phyloP scores from a whole-genome alignment of 2,329 filamentous ascomycete species.

The Microdochium bolleyi region DNA sequence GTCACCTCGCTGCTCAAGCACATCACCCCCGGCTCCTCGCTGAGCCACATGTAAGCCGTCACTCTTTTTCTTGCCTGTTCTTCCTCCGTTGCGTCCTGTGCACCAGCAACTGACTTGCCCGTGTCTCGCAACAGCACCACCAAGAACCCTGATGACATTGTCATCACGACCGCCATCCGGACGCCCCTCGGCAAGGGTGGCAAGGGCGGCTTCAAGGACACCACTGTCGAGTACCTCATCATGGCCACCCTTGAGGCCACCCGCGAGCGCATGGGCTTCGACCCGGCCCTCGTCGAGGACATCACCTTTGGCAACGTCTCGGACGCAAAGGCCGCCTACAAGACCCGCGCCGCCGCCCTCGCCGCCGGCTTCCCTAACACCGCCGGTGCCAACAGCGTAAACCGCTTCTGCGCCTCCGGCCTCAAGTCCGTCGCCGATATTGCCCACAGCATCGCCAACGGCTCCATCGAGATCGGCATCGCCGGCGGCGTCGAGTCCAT shows the following conservation, averaged over 20 bases:
- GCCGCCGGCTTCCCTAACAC: slow-evolving; percentile 94
- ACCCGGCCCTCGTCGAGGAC: slow-evolving; percentile 78
- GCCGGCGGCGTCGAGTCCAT: slow-evolving; percentile 87
- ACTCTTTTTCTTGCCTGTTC: slow-evolving; percentile 1
- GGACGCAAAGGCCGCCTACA: slow-evolving; percentile 82
- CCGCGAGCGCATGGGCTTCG: slow-evolving; percentile 63
- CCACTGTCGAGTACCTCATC: slow-evolving; percentile 76
- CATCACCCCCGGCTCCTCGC: slow-evolving; percentile 62
- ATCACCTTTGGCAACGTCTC: slow-evolving; percentile 82
- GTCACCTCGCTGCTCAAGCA: slow-evolving; percentile 84
- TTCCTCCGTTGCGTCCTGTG: not conserved
- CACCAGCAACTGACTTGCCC: not conserved
- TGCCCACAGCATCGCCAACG: slow-evolving; percentile 73
- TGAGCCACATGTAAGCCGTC: slow-evolving; percentile 66
- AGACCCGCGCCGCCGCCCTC: slow-evolving; percentile 78
- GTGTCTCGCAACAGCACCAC: slow-evolving; percentile 53
- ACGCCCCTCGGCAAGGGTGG: slow-evolving; percentile 82
- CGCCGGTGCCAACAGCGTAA: slow-evolving; percentile 69
- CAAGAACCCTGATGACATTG: slow-evolving; percentile 92
- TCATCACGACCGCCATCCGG: slow-evolving; percentile 87
- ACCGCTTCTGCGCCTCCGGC: slow-evolving; percentile 96
- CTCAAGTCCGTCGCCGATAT: slow-evolving; percentile 95
- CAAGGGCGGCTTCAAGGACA: slow-evolving; percentile 96
- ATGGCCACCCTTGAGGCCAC: slow-evolving; percentile 77
- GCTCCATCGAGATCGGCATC: slow-evolving; percentile 79